Base-by-base conservation (phyloP, 257 asterid genomes). In the Pogostemon cablin region DNA sequence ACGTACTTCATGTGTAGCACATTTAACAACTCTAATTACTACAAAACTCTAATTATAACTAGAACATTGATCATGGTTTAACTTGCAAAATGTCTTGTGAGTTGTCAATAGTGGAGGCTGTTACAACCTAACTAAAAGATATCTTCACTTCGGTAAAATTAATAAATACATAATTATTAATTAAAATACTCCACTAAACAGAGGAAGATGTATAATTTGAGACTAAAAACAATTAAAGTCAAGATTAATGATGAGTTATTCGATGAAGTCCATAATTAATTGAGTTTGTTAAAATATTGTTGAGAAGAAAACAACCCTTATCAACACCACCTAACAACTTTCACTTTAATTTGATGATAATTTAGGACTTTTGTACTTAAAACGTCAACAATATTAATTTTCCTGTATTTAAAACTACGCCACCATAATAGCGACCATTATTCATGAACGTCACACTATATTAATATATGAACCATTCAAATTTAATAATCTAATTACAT, bases 211-310 rank as follows among this genome's bases (percentile, higher is more conserved):
- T 47, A 12, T 7, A 9, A n/a, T 72, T 77, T 72, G 67, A 65
- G 72, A 69, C 50, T 7, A 70, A 20, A 4, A 9, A 47, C 58
- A 3, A 72, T 44, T 32, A 56, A 78, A 74, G 82, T 79, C 79
- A 69, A 79, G 56, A 70, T 65, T 52, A 79, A 75, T 79, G 37
- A 79, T 71, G 67, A 71, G 65, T 6, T 71, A 49, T 62, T 67
- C 54, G 61, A 73, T 52, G 60, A 68, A 69, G 48, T 61, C 62
- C 63, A 57, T 39, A 7, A 46, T 75, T 75, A 79, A 71, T 61
- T 77, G 46, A 71, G 71, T 74, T 52, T 50, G 64, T 65, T 75
- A 65, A 67, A 62, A 43, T 38, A 47, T 7, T 4, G n/a, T 37
- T 17, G 7, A 37, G 7, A 7, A 62, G 50, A 49, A 63, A 59